A percentile compares a stretch with the other conserved stretches of the same genome.
These are phyloP conservation scores for Diaporthe citriasiana DNA, from an alignment of 2,329 filamentous ascomycete genomes.

Conservation along the genomic window DNA sequence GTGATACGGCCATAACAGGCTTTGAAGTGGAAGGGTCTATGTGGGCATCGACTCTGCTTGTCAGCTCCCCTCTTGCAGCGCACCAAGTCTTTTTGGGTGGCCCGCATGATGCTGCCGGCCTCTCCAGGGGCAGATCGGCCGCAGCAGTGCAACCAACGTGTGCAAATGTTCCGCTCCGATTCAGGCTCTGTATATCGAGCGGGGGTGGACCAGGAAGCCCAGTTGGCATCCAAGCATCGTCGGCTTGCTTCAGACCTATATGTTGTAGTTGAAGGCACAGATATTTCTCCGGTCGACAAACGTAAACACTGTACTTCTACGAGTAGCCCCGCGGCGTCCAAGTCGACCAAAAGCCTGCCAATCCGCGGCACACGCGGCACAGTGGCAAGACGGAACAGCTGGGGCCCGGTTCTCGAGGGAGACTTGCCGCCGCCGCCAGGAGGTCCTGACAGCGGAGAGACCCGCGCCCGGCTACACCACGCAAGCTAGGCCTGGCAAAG, in stretches of 20 bases:
- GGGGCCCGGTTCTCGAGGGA: background rate
- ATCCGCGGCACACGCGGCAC: conserved; percentile 17
- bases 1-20: background rate
- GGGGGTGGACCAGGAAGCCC: background rate
- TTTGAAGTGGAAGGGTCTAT: background rate
- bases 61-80: conserved; percentile 30
- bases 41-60: background rate
- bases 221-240: background rate
- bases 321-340: background rate
- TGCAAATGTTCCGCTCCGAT: conserved; percentile 22
- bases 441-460: conserved; percentile 30
- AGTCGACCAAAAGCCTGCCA: background rate
- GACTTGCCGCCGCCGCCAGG: conserved; percentile 8
- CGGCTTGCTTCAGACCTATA: background rate
- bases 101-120: conserved; percentile 19
- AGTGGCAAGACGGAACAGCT: conserved; percentile 16
- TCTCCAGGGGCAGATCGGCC: conserved; percentile 12
- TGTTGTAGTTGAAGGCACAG: background rate
- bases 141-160: conserved; percentile 12
- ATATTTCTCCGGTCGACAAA: background rate
- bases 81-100: conserved; percentile 31
- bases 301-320: background rate
- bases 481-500: conserved; percentile 25
- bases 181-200: conserved; percentile 3
- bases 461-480: conserved; percentile 1